Percentiles rank a stretch among this genome's conserved stretches.
phyloP scores from a whole-genome alignment of 352 stramenopile genomes.

The Blastocystis sp. region DNA sequence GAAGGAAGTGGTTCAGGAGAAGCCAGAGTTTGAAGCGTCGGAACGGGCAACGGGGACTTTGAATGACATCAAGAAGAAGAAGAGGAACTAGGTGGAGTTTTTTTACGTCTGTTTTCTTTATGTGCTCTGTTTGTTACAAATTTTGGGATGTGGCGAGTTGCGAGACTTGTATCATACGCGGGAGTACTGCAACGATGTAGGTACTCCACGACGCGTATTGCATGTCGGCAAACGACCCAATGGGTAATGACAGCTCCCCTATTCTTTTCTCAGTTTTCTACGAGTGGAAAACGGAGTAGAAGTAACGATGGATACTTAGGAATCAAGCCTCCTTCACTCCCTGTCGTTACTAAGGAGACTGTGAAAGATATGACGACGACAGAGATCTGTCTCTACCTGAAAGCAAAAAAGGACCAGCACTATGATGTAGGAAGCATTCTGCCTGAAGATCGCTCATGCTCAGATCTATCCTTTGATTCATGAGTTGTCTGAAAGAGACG shows the following conservation, averaged over 20 bases:
- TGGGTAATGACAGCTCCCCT: neutral
- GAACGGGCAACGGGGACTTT: conserved; percentile 3
- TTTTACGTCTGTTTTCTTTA: conserved; percentile 56
- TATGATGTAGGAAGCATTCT: neutral
- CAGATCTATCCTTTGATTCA: conserved; percentile 48
- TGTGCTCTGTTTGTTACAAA: neutral
- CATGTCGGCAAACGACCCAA: neutral
- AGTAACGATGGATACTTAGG: neutral
- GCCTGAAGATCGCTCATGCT: neutral
- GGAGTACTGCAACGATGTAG: neutral
- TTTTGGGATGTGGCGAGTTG: neutral
- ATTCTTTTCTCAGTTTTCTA: neutral
- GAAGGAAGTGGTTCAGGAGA: neutral
- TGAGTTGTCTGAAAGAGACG: neutral
- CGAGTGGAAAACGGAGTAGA: neutral
- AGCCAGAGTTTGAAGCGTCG: conserved; percentile 30
- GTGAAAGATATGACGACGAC: neutral
- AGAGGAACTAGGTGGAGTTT: neutral
- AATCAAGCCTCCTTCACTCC: neutral
- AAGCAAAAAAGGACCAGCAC: neutral
- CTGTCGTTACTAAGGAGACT: neutral
- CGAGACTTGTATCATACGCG: neutral
- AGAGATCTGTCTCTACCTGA: conserved; percentile 44
- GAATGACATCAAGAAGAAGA: conserved; percentile 56
- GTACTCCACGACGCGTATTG: neutral